Percentiles rank a stretch among this genome's conserved stretches.
Conservation (phyloP, 345 rosid genomes). For the Trapa incisa region DNA sequence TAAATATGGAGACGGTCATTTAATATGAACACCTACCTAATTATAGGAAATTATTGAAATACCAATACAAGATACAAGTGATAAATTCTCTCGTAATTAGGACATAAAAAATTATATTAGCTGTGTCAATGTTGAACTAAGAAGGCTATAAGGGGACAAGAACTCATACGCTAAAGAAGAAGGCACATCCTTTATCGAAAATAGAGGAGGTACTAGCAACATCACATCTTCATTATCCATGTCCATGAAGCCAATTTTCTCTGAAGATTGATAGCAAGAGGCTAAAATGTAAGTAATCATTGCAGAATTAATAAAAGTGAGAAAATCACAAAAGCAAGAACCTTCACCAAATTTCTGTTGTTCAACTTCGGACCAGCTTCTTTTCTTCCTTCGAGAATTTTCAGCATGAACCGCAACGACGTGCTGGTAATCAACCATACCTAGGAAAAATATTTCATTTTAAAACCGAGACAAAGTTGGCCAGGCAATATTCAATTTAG, state of each 20-base stretch:
- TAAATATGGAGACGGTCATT: not conserved
- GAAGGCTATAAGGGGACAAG: not conserved
- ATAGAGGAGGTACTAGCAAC: constrained; percentile 72
- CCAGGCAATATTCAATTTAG: not conserved
- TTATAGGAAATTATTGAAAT: not conserved
- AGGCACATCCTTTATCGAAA: constrained; percentile 72
- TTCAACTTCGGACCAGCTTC: constrained; percentile 47
- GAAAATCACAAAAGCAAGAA: not conserved
- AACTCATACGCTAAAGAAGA: constrained; percentile 58
- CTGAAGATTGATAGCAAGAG: constrained; percentile 19
- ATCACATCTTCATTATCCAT: constrained; percentile 68
- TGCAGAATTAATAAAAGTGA: not conserved
- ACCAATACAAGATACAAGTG: not conserved
- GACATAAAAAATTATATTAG: no score
- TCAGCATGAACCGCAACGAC: constrained; percentile 79
- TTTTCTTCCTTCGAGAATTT: constrained; percentile 49
- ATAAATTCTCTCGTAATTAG: not conserved
- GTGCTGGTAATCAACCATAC: constrained; percentile 95
- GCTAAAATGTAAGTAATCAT: not conserved
- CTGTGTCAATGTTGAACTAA: not conserved
- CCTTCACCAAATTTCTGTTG: constrained; percentile 36
- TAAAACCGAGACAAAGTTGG: not conserved
- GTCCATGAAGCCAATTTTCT: constrained; percentile 43
- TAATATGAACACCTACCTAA: not conserved
- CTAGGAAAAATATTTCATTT: constrained; percentile 19